phyloP scores from a whole-genome alignment of 2,329 filamentous ascomycete genomes.

The Trichoderma breve region DNA sequence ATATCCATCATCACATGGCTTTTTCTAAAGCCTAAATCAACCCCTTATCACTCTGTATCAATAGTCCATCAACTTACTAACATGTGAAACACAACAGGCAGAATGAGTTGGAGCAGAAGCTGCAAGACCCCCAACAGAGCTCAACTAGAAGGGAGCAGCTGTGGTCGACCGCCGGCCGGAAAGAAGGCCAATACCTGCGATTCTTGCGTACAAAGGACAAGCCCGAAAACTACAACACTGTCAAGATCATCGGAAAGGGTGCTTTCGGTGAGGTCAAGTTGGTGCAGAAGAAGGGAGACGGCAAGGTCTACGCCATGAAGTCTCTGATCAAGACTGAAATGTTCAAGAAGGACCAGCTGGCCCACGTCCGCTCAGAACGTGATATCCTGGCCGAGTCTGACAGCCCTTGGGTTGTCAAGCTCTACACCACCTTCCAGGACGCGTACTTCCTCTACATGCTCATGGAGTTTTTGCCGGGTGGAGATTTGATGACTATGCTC shows the following conservation, averaged over 20 bases:
- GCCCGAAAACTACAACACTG: constrained; percentile 89
- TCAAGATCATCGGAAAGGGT: constrained; percentile 99
- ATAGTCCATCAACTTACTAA: not conserved
- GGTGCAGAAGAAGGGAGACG: constrained; percentile 92
- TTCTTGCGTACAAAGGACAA: constrained; percentile 92
- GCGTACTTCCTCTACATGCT: constrained; percentile 95
- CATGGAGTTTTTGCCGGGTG: constrained; percentile 98
- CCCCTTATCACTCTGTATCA: not conserved
- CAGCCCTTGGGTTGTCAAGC: constrained; percentile 98
- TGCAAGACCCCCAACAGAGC: constrained; percentile 72
- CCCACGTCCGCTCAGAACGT: constrained; percentile 94
- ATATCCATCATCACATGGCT: not conserved
- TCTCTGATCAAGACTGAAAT: constrained; percentile 98
- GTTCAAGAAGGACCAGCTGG: constrained; percentile 98
- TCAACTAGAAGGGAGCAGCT: constrained; percentile 78
- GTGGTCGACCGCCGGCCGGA: constrained; percentile 78
- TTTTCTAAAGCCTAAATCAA: not conserved
- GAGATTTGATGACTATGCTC: constrained; percentile 99
- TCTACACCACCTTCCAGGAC: constrained; percentile 98
- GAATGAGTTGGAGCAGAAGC: constrained; percentile 84
- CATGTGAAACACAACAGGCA: constrained; percentile 56
- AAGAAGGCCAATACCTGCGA: constrained; percentile 88
- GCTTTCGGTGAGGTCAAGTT: constrained; percentile 98
- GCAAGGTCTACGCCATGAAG: constrained; percentile 97
- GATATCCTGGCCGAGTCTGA: constrained; percentile 99